Base-by-base conservation (phyloP, 2,329 filamentous ascomycete genomes). In the Aspergillus quadrilineatus region DNA sequence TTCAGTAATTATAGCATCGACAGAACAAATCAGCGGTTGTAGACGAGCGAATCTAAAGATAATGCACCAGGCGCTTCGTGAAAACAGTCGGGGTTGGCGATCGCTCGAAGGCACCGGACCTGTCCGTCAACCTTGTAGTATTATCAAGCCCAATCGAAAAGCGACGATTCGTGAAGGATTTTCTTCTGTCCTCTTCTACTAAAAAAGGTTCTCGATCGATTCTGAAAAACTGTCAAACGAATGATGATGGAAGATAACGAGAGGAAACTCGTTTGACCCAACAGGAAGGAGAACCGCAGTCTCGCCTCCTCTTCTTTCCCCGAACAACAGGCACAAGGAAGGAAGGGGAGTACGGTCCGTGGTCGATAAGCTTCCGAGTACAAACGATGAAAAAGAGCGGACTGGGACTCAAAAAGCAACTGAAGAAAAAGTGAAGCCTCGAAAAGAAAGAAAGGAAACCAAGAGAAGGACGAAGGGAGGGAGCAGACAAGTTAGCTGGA, bases 401-500 rank as follows among this genome's bases (percentile, higher is more conserved):
- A 59, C 48, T 41, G 39, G 49, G 56, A 58, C 56, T 51, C 51
- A 49, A 49, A 50, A 55, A 41, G 58, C 53, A 30, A 29, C 34
- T 34, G 43, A 34, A 47, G 55, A 60, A 58, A 66, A 62, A 60
- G 61, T 41, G 54, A 59, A 56, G 59, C 50, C 50, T 50, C 58
- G 59, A 59, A 57, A 61, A 67, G 52, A 64, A 53, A 56, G 54
- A 63, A 57, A 62, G 62, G 56, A 60, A 67, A 66, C 60, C 62
- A 57, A 63, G 59, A 59, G 62, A 65, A 61, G 60, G 56, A 66
- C 65, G 75, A 61, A 67, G 64, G 61, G 61, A 66, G 63, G 59
- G 61, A 59, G 60, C 63, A 64, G 58, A 61, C 56, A 22, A 22
- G 60, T 57, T 58, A 63, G 60, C 64, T 63, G 60, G 59, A 64